Base-by-base conservation (phyloP, 805 yeast species). In the Saccharomyces mikatae region DNA sequence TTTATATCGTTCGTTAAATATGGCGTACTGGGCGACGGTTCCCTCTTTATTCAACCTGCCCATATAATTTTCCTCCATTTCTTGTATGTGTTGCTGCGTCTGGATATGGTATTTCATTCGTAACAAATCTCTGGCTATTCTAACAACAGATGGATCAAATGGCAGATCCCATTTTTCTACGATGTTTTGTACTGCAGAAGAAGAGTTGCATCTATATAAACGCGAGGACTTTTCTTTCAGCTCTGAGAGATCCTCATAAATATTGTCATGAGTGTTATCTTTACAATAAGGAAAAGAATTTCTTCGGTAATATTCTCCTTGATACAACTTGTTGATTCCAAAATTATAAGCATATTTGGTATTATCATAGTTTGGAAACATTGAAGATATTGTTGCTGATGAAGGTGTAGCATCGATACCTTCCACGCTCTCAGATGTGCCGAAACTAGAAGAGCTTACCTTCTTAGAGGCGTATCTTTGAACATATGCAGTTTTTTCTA, bases 121-220 rank as follows among this genome's bases (percentile, higher is more conserved):
- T n/a, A 62, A 50, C 21, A 66, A 49, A 55, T 67, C 66, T 51
- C 69, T 62, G 4, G 72, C 72, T 54, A 67, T 57, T 50, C 54
- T 62, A 2, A 64, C 61, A 10, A 63, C 52, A 6, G 72, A 67
- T 1, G 69, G 64, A 50, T 68, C 71, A 53, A 67, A 68, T 8
- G 72, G 71, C 26, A 64, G 48, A 2, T 49, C 47, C 72, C 72
- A 69, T 21, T 53, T 46, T 27, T 65, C 68, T 3, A 64, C 52
- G 0, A 58, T 57, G 32, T 64, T 64, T 44, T 63, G 64, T 1
- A 68, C 56, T 44, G 60, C 54, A 0, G 72, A 67, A 9, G 54
- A 47, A 3, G 71, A 66, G 36, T 57, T 55, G 41, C 62, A 61
- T 11, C 70, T 57, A 47, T 62, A 55, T 27, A 61, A 51, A 22